Conservation (phyloP, 805 yeast genomes). For the Candida hispaniensis region DNA sequence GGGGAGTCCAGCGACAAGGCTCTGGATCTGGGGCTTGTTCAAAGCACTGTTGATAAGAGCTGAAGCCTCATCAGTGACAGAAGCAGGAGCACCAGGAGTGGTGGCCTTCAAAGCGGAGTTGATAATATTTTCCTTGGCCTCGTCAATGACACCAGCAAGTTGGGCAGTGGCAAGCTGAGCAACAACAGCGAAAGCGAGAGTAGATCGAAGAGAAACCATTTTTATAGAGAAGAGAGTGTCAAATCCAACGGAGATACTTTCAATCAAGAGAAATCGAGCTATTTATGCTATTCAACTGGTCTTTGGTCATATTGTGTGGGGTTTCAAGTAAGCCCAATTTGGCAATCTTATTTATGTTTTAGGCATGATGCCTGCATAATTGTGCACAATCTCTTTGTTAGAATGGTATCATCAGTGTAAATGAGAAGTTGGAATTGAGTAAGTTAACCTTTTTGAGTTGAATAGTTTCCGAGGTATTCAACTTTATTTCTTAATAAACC, state of each 20-base stretch:
- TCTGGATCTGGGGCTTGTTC: constrained; percentile 5
- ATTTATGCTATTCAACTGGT: constrained; percentile 6
- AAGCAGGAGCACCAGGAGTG: constrained; percentile 2
- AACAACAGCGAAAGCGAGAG: constrained; percentile 13
- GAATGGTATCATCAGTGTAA: no score
- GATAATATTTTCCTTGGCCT: constrained; percentile 3
- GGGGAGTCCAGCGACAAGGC: constrained; percentile 8
- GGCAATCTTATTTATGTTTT: no score
- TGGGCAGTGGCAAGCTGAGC: no score
- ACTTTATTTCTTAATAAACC: no score
- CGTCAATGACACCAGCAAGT: constrained; percentile 3
- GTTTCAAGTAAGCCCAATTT: no score
- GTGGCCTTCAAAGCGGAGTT: constrained; percentile 7
- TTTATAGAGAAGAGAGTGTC: constrained; percentile 13
- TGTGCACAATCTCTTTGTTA: no score
- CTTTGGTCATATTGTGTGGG: not conserved
- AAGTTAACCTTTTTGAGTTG: no score
- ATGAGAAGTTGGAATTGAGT: no score
- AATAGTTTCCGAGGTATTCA: no score
- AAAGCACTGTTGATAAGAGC: constrained; percentile 10
- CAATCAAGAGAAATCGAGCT: not conserved
- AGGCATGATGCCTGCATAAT: no score
- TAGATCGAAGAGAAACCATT: constrained; percentile 15
- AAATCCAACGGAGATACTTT: constrained; percentile 1
- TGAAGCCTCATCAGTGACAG: constrained; percentile 11